A percentile compares a stretch with the other conserved stretches of the same genome.
Conservation (phyloP, 2,329 filamentous ascomycete species). For the Diaporthe amygdali region DNA sequence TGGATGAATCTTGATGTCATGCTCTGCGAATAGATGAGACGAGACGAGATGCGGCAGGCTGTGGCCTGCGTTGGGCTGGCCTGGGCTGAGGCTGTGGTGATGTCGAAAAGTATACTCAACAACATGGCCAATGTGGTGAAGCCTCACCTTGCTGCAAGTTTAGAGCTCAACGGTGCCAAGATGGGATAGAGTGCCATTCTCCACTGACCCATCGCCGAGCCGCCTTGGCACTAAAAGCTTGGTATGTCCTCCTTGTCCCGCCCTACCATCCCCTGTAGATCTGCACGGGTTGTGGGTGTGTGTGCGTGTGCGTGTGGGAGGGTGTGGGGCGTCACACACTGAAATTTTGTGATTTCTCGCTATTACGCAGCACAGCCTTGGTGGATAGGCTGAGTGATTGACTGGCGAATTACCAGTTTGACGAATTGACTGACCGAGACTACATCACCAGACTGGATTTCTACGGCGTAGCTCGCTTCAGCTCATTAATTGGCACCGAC, state of each 20-base stretch:
- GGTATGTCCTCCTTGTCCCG: background rate
- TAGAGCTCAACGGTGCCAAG: background rate
- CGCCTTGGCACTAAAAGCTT: slow-evolving; percentile 16
- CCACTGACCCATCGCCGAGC: background rate
- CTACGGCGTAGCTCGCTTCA: background rate
- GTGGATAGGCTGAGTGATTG: slow-evolving; percentile 5
- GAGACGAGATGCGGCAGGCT: background rate
- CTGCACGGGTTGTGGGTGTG: background rate
- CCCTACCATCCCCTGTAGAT: background rate
- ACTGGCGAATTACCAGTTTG: background rate
- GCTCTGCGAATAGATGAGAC: background rate
- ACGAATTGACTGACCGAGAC: slow-evolving; percentile 1
- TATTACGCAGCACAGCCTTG: slow-evolving; percentile 1
- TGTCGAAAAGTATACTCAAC: background rate
- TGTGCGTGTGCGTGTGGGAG: no score
- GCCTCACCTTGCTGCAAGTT: background rate
- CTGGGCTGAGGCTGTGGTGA: background rate
- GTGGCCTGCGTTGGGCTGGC: background rate
- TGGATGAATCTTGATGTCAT: background rate
- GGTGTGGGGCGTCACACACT: background rate
- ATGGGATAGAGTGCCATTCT: background rate
- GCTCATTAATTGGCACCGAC: background rate
- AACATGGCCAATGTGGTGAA: background rate
- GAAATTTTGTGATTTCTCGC: background rate
- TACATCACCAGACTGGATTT: background rate